Base-by-base conservation (phyloP, 225 moss, liverwort and hornwort genomes). In the Thuidium tamariscinum region DNA sequence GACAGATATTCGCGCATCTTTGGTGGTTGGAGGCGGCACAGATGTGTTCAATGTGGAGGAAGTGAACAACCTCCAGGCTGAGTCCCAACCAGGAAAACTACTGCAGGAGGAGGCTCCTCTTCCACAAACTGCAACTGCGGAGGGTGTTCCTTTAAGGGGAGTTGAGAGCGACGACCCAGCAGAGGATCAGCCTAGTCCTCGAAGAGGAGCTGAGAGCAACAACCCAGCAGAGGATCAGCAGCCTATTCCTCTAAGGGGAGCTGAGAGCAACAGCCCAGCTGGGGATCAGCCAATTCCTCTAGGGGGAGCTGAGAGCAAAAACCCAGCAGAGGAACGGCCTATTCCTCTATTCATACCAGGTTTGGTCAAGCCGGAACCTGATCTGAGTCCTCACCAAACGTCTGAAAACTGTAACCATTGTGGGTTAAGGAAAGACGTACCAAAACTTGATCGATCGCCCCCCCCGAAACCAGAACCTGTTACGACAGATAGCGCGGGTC, bases 301-400 rank as follows among this genome's bases (percentile, higher is more conserved):
- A n/a, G n/a, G 56, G 81, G 42, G 60, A 81, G 23, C 59, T 80
- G 73, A 82, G 83, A 51, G 42, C 74, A 61, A 23, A 66, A 14
- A 25, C 23, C 59, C 59, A 80, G 52, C 52, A 29, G 83, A 9
- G 77, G 81, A 74, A 56, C 69, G 20, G 67, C 76, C 82, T 46
- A 25, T 41, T 76, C 77, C 44, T 55, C 37, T 86, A 20, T 83
- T 90, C 42, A 65, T 71, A 52, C 72, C 83, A 72, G 76, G 62
- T 60, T 75, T 89, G 70, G 91, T 91, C 73, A 92, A 92, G 91
- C 78, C 54, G 70, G 91, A 92, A 83, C 70, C 70, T 62, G 70
- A 49, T 71, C 30, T 86, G 46, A 57, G 42, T 79, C 82, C 30
- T 82, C 51, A 78, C 37, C 76, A 70, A 55, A 41, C 79, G 49